Base-by-base conservation (phyloP, 148 eudicot genomes). In the Drosera capensis region DNA sequence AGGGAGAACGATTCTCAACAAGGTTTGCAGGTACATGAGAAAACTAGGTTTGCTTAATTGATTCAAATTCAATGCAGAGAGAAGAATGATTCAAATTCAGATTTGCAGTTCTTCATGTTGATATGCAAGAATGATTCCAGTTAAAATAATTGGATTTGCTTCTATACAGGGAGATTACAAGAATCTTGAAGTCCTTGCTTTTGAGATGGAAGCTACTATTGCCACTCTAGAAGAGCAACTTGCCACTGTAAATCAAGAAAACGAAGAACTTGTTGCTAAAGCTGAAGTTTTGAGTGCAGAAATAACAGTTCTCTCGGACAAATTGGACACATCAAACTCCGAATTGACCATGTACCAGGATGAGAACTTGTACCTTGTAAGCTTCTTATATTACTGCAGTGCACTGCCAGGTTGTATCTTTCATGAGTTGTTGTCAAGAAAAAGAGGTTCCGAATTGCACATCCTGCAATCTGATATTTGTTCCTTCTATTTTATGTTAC, bases 161-260 rank as follows among this genome's bases (percentile, higher is more conserved):
- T 23, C 40, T 38, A 12, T 60, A 41, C 55, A 86, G 92, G 92
- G 80, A 36, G 95, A 90, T 23, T 81, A 75, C 64, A 71, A 58
- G 71, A 85, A 59, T 55, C 67, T 90, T 68, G 99, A 90, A 72
- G 88, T 90, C 56, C 85, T 90, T 43, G 93, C 87, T 41, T 90
- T 85, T 64, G 95, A 90, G 67, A 85, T 85, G 95, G 99, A 90
- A 67, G 49, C 85, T 45, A 78, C 93, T 47, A 90, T 90, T 61
- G 95, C 78, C 59, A 75, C 95, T 50, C 48, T 90, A 43, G 93
- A 78, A 69, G 93, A 73, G 30, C 71, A 78, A 58, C 76, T 84
- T 54, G 73, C 74, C 36, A 47, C 65, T 26, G 74, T 73, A 54
- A 60, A 68, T 58, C 82, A 48, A 37, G 93, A 80, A 63, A 84